phyloP scores from a whole-genome alignment of 2,329 filamentous ascomycete genomes.

The Cladophialophora bantiana region DNA sequence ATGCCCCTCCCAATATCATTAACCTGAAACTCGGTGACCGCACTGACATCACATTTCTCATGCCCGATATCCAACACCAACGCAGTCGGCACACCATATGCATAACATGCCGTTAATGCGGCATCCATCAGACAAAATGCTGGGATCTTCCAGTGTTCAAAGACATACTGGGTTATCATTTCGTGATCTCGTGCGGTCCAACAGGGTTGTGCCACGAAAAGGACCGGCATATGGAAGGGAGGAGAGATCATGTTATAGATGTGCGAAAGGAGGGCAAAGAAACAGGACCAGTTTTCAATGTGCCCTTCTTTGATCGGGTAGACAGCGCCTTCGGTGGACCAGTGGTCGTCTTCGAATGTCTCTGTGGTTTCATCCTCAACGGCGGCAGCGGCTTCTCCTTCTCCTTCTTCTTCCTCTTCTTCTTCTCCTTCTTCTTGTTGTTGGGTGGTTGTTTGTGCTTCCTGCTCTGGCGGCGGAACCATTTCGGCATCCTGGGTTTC shows the following conservation, averaged over 20 bases:
- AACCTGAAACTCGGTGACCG: conserved; percentile 82
- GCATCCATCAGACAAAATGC: conserved; percentile 90
- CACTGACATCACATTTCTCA: conserved; percentile 91
- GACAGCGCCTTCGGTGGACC: conserved; percentile 85
- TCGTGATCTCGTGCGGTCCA: conserved; percentile 92
- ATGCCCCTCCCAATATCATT: conserved; percentile 70
- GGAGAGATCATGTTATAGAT: conserved; percentile 88
- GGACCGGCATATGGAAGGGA: conserved; percentile 90
- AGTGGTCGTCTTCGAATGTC: conserved; percentile 86
- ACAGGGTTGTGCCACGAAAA: conserved; percentile 85
- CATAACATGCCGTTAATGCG: conserved; percentile 78
- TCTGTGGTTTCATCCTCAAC: conserved; percentile 54
- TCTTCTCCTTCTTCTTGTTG: conserved; percentile 8
- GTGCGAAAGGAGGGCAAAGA: conserved; percentile 91
- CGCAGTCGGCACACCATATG: conserved; percentile 82
- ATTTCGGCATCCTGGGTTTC: conserved; percentile 18
- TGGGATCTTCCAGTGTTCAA: conserved; percentile 95
- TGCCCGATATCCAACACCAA: conserved; percentile 91
- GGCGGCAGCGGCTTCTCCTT: conserved; percentile 4
- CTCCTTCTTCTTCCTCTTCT: conserved; percentile 1
- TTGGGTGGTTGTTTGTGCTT: conserved; percentile 5
- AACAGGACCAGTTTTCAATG: conserved; percentile 89
- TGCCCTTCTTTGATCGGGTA: conserved; percentile 83
- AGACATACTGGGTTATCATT: conserved; percentile 88
- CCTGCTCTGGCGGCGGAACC: conserved; percentile 14